These are phyloP conservation scores for Globisporangium middletonii DNA, from an alignment of 352 stramenopile genomes.

Conservation along the genomic window DNA sequence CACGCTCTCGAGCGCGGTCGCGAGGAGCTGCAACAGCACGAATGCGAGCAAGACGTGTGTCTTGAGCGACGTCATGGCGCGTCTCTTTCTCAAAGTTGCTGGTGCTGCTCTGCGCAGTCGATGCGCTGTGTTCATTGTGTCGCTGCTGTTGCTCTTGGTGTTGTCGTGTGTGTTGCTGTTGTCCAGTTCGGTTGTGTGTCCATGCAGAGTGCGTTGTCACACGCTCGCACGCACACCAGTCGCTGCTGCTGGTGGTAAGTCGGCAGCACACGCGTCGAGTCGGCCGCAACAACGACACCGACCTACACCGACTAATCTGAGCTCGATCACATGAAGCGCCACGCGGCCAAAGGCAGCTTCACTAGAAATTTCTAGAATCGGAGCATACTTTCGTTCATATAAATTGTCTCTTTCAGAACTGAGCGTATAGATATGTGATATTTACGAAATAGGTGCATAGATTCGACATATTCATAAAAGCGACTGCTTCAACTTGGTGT, in stretches of 20 bases:
- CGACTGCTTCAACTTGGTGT: too few species aligned
- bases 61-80: not conserved
- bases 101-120: not conserved
- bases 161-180: not conserved
- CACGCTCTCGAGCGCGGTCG: slow-evolving; percentile 9
- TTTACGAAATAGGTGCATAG: too few species aligned
- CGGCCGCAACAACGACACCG: too few species aligned
- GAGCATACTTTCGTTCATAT: too few species aligned
- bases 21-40: slow-evolving; percentile 20
- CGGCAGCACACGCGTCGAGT: too few species aligned
- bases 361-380: slow-evolving; percentile 18
- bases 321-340: not conserved
- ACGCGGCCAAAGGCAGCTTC: slow-evolving; percentile 1
- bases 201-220: not conserved
- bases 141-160: not conserved
- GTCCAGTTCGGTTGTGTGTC: slow-evolving; percentile 13
- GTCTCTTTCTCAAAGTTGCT: not conserved
- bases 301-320: too few species aligned
- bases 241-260: too few species aligned
- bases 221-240: too few species aligned
- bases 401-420: too few species aligned
- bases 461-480: too few species aligned
- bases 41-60: not conserved
- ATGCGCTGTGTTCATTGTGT: not conserved
- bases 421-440: too few species aligned